A percentile compares a stretch with the other conserved stretches of the same genome.
Evolutionary conservation across 1,139 yeast genomes (phyloP).

Genomic region (Suhomyces kunorum): DNA sequence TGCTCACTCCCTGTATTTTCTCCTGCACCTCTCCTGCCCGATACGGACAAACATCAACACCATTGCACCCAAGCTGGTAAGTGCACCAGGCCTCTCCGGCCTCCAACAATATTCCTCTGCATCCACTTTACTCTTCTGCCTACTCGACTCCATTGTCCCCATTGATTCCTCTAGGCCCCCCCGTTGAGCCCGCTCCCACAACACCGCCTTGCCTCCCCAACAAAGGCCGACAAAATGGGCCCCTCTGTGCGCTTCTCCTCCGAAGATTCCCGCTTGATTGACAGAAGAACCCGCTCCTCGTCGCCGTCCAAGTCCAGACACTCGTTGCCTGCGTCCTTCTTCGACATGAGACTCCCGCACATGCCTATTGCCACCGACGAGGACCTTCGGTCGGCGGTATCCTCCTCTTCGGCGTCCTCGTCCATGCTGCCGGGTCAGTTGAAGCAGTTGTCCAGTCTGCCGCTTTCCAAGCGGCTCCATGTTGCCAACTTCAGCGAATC

Average conservation of each 20-base stretch:
- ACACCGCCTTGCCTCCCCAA: background rate
- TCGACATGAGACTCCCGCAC: constrained; percentile 28
- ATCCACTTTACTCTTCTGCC: constrained; percentile 8
- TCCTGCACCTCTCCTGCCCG: constrained; percentile 3
- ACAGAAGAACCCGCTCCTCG: constrained; percentile 32
- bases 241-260: constrained; percentile 14
- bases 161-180: constrained; percentile 1
- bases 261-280: constrained; percentile 23
- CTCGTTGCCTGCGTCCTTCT: constrained; percentile 27
- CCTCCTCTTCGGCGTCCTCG: constrained; percentile 16
- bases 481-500: constrained; percentile 27
- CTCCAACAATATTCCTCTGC: constrained; percentile 12
- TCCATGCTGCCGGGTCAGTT: constrained; percentile 29
- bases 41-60: constrained; percentile 10
- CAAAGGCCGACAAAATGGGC: constrained; percentile 5
- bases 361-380: constrained; percentile 24
- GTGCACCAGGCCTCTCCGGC: constrained; percentile 1
- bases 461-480: constrained; percentile 41
- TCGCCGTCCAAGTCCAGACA: constrained; percentile 35
- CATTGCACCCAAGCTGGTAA: constrained; percentile 1
- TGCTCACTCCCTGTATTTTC: background rate
- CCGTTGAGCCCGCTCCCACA: background rate
- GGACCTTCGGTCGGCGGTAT: constrained; percentile 24
- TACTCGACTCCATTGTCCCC: constrained; percentile 5
- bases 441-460: constrained; percentile 36